Conservation (phyloP, 306 rosid species). For the Cicer cuneatum region DNA sequence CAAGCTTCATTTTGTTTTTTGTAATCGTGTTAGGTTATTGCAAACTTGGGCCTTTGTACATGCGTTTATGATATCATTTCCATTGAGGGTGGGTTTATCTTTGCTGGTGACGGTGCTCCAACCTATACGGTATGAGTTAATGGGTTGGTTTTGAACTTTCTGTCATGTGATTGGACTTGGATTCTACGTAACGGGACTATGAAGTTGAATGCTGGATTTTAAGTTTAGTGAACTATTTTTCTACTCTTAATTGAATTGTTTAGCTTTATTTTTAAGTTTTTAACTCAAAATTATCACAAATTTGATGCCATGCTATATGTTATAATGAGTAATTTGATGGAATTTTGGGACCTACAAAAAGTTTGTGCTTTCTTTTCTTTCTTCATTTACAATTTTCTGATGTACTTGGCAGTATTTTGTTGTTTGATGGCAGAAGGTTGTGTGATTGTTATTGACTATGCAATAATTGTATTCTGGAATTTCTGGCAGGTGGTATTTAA, state of each 20-base stretch:
- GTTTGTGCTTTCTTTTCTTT: background rate
- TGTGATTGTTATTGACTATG: constrained; percentile 19
- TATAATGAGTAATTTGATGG: background rate
- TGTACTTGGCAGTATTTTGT: background rate
- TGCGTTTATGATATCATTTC: constrained; percentile 77
- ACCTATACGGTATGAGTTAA: constrained; percentile 65
- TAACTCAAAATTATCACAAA: background rate
- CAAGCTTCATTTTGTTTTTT: constrained; percentile 42
- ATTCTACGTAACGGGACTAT: constrained; percentile 11
- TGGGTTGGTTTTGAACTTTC: constrained; percentile 36
- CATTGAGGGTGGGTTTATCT: constrained; percentile 72
- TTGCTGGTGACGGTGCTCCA: constrained; percentile 78
- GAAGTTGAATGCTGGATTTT: constrained; percentile 22
- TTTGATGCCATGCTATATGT: constrained; percentile 2
- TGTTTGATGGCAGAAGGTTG: constrained; percentile 8
- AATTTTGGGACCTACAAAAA: background rate
- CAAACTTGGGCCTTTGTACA: constrained; percentile 81
- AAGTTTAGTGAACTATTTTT: background rate
- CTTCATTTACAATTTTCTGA: constrained; percentile 6
- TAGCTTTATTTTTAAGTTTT: constrained; percentile 12
- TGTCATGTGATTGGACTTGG: constrained; percentile 1
- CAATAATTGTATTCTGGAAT: constrained; percentile 33
- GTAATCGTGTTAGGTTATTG: constrained; percentile 61
- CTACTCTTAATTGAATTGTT: constrained; percentile 22
- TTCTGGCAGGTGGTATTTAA: constrained; percentile 66